Evolutionary conservation across 1,284 basidiomycete species (phyloP), one percentile per base, ranked within the genome.

Genomic region (Austroboletus novae-zelandiae): DNA sequence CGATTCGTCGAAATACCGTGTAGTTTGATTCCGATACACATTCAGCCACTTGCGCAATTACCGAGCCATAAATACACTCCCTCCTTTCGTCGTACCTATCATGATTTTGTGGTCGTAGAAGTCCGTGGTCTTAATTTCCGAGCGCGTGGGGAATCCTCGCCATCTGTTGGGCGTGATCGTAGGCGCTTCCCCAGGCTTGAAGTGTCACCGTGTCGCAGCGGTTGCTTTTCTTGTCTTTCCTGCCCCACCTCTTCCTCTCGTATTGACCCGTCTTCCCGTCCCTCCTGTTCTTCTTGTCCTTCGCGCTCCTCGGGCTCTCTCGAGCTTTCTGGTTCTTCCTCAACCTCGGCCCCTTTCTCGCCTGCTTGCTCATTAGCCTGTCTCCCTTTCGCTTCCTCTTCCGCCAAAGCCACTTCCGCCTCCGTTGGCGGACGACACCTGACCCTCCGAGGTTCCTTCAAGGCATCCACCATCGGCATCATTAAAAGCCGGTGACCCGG

Each of bases 371-470:
- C 44, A 34, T 15, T 45, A 25, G 15, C 11, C 31, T 17, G 10
- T 17, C 27, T 5, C 15, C 8, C 42, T 27, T 17, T 43, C 17
- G 40, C 52, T 36, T 66, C 62, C 30, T 52, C 49, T 27, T 15
- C 23, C 2, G 65, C 61, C 42, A 48, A 27, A 25, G 54, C 41
- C 20, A 64, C n/a, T 31, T 63, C 61, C n/a, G 43, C 51, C 14
- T 64, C 61, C 15, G 61, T 45, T 4, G 61, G 65, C 27, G 45
- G 45, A 3, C 61, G 56, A 45, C 65, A 66, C 37, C 52, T 67
- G 39, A 46, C 44, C 40, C 42, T 54, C 11, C 61, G 65, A 45
- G 62, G 59, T 44, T 64, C 61, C 42, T 42, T 60, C 48, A 48
- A 5, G 8, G 59, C 63, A 1, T 62, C 62, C 25, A 30, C 31